Conservation (phyloP, 2,329 filamentous ascomycete species). For the Epichloe festucae region DNA sequence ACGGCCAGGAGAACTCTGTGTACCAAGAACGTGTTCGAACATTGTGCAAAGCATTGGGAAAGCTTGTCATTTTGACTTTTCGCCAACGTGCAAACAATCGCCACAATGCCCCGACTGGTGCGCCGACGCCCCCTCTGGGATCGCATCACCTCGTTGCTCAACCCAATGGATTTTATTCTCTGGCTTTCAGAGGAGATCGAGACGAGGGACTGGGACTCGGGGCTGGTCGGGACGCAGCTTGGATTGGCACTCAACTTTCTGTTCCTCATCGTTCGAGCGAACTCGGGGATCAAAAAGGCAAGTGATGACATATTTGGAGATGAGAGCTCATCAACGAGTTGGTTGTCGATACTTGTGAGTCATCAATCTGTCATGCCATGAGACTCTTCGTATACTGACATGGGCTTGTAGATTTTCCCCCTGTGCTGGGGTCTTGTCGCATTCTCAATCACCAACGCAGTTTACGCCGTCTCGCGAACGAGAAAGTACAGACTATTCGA, state of each 20-base stretch:
- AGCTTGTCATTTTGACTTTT: not conserved
- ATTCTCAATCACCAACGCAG: constrained; percentile 61
- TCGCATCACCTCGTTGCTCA: constrained; percentile 67
- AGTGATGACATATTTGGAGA: constrained; percentile 81
- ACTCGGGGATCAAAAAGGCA: constrained; percentile 41
- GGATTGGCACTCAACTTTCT: constrained; percentile 65
- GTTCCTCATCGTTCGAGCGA: constrained; percentile 74
- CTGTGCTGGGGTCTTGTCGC: constrained; percentile 56
- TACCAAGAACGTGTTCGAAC: not conserved
- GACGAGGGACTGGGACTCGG: constrained; percentile 80
- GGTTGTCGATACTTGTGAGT: constrained; percentile 46
- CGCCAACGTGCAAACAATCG: not conserved
- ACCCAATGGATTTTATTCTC: constrained; percentile 79
- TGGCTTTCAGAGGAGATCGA: constrained; percentile 91
- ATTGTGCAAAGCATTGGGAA: not conserved
- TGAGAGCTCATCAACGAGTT: constrained; percentile 45
- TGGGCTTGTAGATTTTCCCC: constrained; percentile 41
- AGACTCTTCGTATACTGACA: not conserved
- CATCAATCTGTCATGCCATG: not conserved
- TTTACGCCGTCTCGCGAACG: constrained; percentile 69
- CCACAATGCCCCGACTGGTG: constrained; percentile 60
- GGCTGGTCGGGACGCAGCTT: constrained; percentile 60
- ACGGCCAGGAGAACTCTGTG: not conserved
- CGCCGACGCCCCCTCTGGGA: constrained; percentile 67
- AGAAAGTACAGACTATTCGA: constrained; percentile 89